Base-by-base conservation (phyloP, 805 yeast genomes). In the Candida railenensis region DNA sequence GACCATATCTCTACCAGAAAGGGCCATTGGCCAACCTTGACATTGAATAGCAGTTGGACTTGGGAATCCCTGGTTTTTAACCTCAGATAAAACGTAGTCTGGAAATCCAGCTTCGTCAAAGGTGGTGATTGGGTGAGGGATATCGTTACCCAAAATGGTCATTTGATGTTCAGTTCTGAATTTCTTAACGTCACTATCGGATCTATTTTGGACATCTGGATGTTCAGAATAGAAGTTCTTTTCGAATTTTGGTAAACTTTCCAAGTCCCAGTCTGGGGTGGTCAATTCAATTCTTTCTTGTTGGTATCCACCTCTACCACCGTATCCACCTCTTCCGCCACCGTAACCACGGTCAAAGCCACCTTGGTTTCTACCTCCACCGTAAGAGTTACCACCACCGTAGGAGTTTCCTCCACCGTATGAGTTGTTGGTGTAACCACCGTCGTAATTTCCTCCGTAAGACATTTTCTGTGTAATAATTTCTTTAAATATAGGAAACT, bases 1-100 rank as follows among this genome's bases (percentile, higher is more conserved):
- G 71, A 94, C 88, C 92, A 94, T 87, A 69, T 94, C 98, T 76
- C 98, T 89, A 77, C 99, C 99, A 59, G 92, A 83, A 49, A 91
- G 78, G 63, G 99, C 99, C 99, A 94, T 94, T 53, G 99, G 99
- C 99, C 99, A 94, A 77, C 99, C 99, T 77, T 94, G 99, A 72
- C 97, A 89, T 77, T 94, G 99, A 63, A 94, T 94, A 55, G 89
- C 90, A 47, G 99, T 94, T 60, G 99, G 99, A 54, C 76, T 81
- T 47, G 85, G 94, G 76, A 94, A 94, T 51, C 98, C 98, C 72
- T 88, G 90, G 49, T 83, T 83, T 71, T 87, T 81, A 58, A 94
- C 91, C 77, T 92, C 97, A 49, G 71, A 76, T 63, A 94, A 78
- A 39, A 92, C 97, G 66, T 92, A 91, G 58, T 83, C 87, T 55